Evolutionary conservation across 352 stramenopile genomes (phyloP).

Genomic region (Pythium myriotylum): DNA sequence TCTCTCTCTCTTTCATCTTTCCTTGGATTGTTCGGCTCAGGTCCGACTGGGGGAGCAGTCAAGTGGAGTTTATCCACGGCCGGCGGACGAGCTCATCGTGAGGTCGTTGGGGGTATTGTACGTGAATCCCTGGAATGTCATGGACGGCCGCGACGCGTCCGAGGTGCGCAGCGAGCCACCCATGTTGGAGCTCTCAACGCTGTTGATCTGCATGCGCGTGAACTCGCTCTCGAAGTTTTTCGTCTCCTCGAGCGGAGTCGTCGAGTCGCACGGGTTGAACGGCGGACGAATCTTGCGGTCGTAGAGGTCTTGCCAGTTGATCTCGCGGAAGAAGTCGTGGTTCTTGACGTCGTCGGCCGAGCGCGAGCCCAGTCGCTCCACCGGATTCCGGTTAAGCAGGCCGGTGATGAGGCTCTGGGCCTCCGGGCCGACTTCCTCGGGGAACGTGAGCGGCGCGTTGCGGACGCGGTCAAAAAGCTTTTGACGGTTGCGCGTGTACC

Average conservation of each 20-base stretch:
- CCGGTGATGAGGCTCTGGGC: slow-evolving; percentile 84
- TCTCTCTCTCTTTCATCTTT: slow-evolving; percentile 1
- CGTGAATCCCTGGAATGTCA: slow-evolving; percentile 90
- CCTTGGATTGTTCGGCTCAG: neutral
- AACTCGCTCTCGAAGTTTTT: slow-evolving; percentile 92
- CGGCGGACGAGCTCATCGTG: slow-evolving; percentile 68
- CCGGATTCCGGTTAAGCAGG: slow-evolving; percentile 81
- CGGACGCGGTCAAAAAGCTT: slow-evolving; percentile 92
- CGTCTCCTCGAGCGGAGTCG: slow-evolving; percentile 67
- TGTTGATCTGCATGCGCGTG: slow-evolving; percentile 91
- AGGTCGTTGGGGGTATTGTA: slow-evolving; percentile 90
- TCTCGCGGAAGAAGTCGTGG: slow-evolving; percentile 81
- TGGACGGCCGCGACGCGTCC: slow-evolving; percentile 78
- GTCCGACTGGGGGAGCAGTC: too few relatives aligned
- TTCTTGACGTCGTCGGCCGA: slow-evolving; percentile 84
- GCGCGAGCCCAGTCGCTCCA: slow-evolving; percentile 73
- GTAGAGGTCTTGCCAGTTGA: slow-evolving; percentile 86
- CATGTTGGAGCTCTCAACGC: slow-evolving; percentile 71
- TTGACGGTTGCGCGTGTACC: slow-evolving; percentile 93
- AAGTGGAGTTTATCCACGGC: slow-evolving; percentile 43
- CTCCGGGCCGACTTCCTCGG: slow-evolving; percentile 73
- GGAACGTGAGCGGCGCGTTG: slow-evolving; percentile 87
- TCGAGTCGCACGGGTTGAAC: slow-evolving; percentile 83
- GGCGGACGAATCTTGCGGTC: slow-evolving; percentile 81
- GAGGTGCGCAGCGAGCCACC: slow-evolving; percentile 61